Conservation (phyloP, 2,329 filamentous ascomycete genomes). For the Tolypocladium nubicola region DNA sequence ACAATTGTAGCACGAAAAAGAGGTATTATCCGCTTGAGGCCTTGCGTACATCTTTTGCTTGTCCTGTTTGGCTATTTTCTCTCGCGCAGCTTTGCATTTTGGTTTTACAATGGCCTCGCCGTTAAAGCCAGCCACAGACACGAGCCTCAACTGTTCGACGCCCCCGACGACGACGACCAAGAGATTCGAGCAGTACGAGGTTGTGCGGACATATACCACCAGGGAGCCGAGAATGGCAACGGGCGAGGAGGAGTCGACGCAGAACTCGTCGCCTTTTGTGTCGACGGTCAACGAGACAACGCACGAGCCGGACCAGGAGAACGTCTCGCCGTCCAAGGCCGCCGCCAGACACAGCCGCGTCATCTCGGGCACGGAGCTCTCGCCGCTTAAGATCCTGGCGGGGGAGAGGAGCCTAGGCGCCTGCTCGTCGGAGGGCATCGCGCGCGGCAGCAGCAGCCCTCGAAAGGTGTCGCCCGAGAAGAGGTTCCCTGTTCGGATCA, state of each 20-base stretch:
- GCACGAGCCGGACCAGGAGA: slow-evolving; percentile 28
- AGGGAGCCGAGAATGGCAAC: not conserved
- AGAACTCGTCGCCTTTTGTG: slow-evolving; percentile 16
- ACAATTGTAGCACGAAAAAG: not conserved
- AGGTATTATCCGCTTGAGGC: not conserved
- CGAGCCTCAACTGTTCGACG: slow-evolving; percentile 23
- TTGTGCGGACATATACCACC: slow-evolving; percentile 15
- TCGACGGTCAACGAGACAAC: slow-evolving; percentile 20
- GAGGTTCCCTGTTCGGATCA: slow-evolving; percentile 51
- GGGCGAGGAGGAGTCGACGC: slow-evolving; percentile 1
- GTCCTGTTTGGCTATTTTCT: not conserved
- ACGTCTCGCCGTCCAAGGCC: slow-evolving; percentile 34
- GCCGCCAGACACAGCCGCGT: slow-evolving; percentile 38
- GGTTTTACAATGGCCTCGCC: slow-evolving; percentile 25
- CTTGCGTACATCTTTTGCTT: not conserved
- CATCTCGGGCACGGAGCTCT: slow-evolving; percentile 45
- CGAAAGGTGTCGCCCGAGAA: slow-evolving; percentile 41
- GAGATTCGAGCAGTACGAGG: slow-evolving; percentile 22
- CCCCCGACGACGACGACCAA: slow-evolving; percentile 18
- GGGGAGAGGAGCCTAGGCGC: slow-evolving; percentile 15
- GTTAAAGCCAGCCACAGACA: slow-evolving; percentile 26
- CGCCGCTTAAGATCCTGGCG: slow-evolving; percentile 45
- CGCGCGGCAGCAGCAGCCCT: slow-evolving; percentile 27
- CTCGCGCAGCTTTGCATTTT: not conserved
- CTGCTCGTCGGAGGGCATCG: slow-evolving; percentile 14